These are phyloP conservation scores for Acephala macrosclerotiorum DNA, from an alignment of 2,329 filamentous ascomycete genomes.

Conservation along the genomic window DNA sequence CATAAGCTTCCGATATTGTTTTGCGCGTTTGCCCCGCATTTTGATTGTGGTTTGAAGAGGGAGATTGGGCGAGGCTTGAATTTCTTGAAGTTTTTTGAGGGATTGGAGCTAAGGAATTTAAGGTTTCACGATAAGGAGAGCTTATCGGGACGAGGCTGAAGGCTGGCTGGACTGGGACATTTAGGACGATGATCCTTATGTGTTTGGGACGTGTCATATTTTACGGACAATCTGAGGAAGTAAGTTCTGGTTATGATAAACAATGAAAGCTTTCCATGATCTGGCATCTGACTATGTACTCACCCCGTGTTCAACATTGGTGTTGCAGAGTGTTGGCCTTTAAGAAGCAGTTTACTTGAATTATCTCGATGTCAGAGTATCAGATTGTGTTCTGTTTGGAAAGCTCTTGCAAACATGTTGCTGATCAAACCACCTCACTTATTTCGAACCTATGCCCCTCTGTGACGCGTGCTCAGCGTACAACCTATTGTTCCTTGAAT, in stretches of 20 bases:
- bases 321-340: no score
- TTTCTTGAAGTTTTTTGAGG: slow-evolving; percentile 4
- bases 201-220: not conserved
- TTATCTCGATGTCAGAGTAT: not conserved
- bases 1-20: slow-evolving; percentile 91
- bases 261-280: no score
- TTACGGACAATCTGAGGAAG: no score
- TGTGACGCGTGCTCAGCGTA: not conserved
- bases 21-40: slow-evolving; percentile 73
- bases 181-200: not conserved
- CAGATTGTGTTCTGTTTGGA: not conserved
- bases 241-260: no score
- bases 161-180: not conserved
- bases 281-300: no score
- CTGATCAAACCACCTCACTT: not conserved
- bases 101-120: slow-evolving; percentile 7
- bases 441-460: not conserved
- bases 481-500: not conserved
- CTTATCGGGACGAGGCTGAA: slow-evolving; percentile 12
- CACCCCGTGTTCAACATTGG: no score
- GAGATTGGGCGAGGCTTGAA: not conserved
- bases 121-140: slow-evolving; percentile 5
- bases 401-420: not conserved
- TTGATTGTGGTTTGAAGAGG: slow-evolving; percentile 39
- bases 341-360: no score